Conservation (phyloP, 2,329 filamentous ascomycete genomes). For the Diatrype stigma region DNA sequence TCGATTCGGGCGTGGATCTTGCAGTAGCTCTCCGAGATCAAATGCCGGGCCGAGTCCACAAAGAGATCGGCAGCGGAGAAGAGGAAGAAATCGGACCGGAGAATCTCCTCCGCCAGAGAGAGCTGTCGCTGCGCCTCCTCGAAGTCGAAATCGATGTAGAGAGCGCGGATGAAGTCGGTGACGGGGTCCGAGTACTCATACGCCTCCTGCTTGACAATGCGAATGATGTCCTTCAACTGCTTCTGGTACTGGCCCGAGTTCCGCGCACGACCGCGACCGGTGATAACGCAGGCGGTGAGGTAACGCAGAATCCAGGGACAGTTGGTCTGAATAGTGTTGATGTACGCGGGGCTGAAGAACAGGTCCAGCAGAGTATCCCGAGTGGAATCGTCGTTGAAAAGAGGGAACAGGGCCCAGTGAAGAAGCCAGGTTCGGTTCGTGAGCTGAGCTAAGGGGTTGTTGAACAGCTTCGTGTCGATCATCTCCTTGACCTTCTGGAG, state of each 20-base stretch:
- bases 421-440: conserved; percentile 95
- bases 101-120: conserved; percentile 80
- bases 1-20: conserved; percentile 99
- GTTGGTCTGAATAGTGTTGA: conserved; percentile 98
- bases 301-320: conserved; percentile 97
- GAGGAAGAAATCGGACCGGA: conserved; percentile 94
- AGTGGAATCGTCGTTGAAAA: conserved; percentile 94
- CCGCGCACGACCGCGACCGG: conserved; percentile 75
- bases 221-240: conserved; percentile 95
- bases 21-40: conserved; percentile 99
- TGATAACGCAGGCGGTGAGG: conserved; percentile 90
- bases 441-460: conserved; percentile 91
- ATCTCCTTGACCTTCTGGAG: conserved; percentile 83
- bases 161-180: conserved; percentile 91
- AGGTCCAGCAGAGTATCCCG: conserved; percentile 90
- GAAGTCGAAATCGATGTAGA: conserved; percentile 95
- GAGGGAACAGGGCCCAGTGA: conserved; percentile 97
- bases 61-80: conserved; percentile 79
- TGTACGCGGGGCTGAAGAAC: conserved; percentile 95
- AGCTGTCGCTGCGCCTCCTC: conserved; percentile 93
- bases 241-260: conserved; percentile 91
- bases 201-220: conserved; percentile 92
- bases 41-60: conserved; percentile 87
- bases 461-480: conserved; percentile 94
- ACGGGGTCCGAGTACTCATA: conserved; percentile 98